A percentile compares a stretch with the other conserved stretches of the same genome.
Conservation (phyloP, 2,329 filamentous ascomycete genomes). For the Scedosporium minutisporum region DNA sequence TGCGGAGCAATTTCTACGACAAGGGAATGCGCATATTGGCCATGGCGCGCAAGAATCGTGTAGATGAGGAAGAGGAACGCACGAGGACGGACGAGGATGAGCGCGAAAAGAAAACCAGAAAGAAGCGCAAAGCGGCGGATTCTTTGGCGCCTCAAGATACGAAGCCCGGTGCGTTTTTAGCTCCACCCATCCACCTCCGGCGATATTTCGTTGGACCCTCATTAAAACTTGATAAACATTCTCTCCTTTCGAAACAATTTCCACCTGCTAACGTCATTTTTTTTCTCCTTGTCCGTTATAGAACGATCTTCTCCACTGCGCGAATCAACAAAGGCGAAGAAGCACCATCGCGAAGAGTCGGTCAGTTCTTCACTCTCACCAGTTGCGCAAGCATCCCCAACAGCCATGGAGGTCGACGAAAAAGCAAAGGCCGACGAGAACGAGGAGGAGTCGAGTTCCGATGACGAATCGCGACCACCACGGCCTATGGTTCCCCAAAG, state of each 20-base stretch:
- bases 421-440: constrained; percentile 32
- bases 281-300: constrained; percentile 15
- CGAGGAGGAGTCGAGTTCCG: constrained; percentile 40
- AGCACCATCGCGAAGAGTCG: constrained; percentile 43
- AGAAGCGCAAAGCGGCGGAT: constrained; percentile 69
- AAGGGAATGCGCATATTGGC: constrained; percentile 63
- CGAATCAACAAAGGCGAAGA: constrained; percentile 40
- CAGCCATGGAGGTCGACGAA: constrained; percentile 50
- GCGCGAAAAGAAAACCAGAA: constrained; percentile 50
- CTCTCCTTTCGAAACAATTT: not conserved
- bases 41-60: constrained; percentile 52
- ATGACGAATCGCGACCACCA: constrained; percentile 52
- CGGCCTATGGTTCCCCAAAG: constrained; percentile 60
- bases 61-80: constrained; percentile 42
- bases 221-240: not conserved
- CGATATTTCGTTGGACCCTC: not conserved
- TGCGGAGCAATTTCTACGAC: constrained; percentile 59
- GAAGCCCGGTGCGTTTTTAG: constrained; percentile 20
- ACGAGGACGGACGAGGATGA: constrained; percentile 38
- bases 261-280: constrained; percentile 10
- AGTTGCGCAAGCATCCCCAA: constrained; percentile 38
- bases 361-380: constrained; percentile 53
- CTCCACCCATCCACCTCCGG: not conserved
- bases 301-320: constrained; percentile 45
- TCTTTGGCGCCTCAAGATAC: constrained; percentile 45